phyloP scores from a whole-genome alignment of 2,329 filamentous ascomycete species.

The Fusarium lyarnte region DNA sequence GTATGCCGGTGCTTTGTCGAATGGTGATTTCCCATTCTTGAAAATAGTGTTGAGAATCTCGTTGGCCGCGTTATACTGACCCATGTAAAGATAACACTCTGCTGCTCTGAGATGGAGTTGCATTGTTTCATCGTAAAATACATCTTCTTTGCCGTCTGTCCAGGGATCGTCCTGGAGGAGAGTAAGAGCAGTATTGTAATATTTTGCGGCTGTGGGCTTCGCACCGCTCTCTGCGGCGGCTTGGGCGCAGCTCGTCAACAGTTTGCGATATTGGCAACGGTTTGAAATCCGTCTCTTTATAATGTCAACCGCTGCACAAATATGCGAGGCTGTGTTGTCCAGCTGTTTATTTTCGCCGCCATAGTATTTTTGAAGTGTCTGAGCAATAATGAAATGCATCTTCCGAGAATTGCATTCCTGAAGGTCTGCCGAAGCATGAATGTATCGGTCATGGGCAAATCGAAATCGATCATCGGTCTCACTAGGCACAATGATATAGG shows the following conservation, averaged over 20 bases:
- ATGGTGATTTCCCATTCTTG: conserved; percentile 71
- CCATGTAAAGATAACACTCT: conserved; percentile 84
- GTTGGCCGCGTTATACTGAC: conserved; percentile 73
- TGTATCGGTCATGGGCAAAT: conserved; percentile 89
- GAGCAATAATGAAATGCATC: conserved; percentile 92
- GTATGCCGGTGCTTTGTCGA: conserved; percentile 86
- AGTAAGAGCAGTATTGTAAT: conserved; percentile 78
- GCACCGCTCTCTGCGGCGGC: conserved; percentile 84
- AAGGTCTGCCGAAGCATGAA: conserved; percentile 76
- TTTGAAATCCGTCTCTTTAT: conserved; percentile 72
- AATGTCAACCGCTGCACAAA: conserved; percentile 79
- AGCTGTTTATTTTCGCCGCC: conserved; percentile 67
- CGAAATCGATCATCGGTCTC: conserved; percentile 88
- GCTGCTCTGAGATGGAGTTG: conserved; percentile 81
- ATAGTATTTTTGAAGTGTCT: conserved; percentile 80
- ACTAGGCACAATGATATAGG: conserved; percentile 82
- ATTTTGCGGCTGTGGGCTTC: conserved; percentile 81
- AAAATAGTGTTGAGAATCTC: conserved; percentile 77
- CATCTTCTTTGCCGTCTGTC: conserved; percentile 74
- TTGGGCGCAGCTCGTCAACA: conserved; percentile 82
- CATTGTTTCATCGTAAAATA: conserved; percentile 86
- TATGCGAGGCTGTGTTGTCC: conserved; percentile 82
- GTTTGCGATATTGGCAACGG: conserved; percentile 74
- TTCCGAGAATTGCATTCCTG: conserved; percentile 74
- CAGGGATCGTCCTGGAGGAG: conserved; percentile 85